Base-by-base conservation (phyloP, 352 stramenopile genomes). In the Blastocystis hominis region DNA sequence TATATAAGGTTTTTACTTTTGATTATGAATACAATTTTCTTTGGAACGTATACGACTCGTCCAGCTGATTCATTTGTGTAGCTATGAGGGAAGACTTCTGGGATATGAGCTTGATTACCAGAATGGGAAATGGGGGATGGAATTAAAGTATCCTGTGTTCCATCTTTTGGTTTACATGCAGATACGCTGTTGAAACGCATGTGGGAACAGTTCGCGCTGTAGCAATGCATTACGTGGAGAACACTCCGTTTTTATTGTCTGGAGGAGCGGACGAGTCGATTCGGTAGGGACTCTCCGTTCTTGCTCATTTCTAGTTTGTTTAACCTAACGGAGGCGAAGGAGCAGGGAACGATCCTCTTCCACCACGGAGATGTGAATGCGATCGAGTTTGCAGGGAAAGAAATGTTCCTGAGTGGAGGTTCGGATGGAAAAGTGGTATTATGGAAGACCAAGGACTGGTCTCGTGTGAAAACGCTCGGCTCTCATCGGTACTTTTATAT, bases 391-490 rank as follows among this genome's bases (percentile, higher is more conserved):
- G 94, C 94, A 84, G 91, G 92, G 7, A 91, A 94, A 87, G 94
- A 91, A 86, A 92, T 95, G 89, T 88, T 95, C 79, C 92, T 95
- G 59, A 95, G 93, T 61, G 93, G 92, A 40, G 94, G 92, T 69
- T 91, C 91, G 9, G 93, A 95, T 91, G 92, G 94, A 76, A 94
- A 92, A 44, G 94, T 95, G 75, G 94, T 92, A 66, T 94, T 95
- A 63, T 95, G 93, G 93, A 92, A 93, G 77, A 94, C 92, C 59
- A 93, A 92, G 1, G 93, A 95, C 88, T 95, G 93, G 93, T 94
- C 94, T 78, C 94, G 92, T 63, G 59, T 95, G 68, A 92, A 94
- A 89, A 95, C 94, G 88, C 92, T 95, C 46, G 93, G 93, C 89
- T 92, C 53, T 77, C 77, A 87, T 30, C 77, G 55, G 77, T 87